A percentile compares a stretch with the other conserved stretches of the same genome.
Evolutionary conservation across 2,329 filamentous ascomycete species (phyloP).

Genomic region (Berkeleyomyces basicola): DNA sequence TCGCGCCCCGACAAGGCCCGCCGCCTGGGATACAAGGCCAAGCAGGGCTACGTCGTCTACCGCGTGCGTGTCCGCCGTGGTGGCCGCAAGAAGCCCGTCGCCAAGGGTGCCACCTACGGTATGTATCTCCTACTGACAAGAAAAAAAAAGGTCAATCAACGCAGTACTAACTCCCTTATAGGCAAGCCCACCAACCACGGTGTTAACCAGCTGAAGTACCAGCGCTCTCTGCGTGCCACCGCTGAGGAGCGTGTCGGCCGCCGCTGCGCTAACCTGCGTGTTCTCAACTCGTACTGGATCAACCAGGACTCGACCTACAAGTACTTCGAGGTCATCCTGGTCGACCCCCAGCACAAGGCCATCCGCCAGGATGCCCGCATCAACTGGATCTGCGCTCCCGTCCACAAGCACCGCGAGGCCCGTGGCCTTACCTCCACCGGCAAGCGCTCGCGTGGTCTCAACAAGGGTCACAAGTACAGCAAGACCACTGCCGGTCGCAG

Average conservation of each 20-base stretch:
- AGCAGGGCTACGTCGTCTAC: constrained; percentile 99
- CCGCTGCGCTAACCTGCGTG: constrained; percentile 96
- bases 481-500: constrained; percentile 92
- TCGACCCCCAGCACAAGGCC: constrained; percentile 99
- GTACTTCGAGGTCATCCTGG: constrained; percentile 99
- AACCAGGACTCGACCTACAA: constrained; percentile 99
- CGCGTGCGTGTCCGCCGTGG: constrained; percentile 94
- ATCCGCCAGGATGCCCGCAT: constrained; percentile 98
- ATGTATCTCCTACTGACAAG: constrained; percentile 25
- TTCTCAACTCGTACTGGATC: constrained; percentile 99
- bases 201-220: constrained; percentile 99
- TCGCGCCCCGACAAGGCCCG: constrained; percentile 99
- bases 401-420: constrained; percentile 99
- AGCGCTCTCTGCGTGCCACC: constrained; percentile 93
- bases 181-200: constrained; percentile 99
- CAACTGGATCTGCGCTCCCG: constrained; percentile 99
- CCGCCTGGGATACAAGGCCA: constrained; percentile 99
- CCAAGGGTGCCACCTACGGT: constrained; percentile 99
- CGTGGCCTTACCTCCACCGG: constrained; percentile 95
- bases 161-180: constrained; percentile 26
- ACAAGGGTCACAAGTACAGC: constrained; percentile 98
- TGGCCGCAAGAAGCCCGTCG: constrained; percentile 91
- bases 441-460: constrained; percentile 99
- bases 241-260: constrained; percentile 99
- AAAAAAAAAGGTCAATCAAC: not conserved